Evolutionary conservation across 1,139 yeast species (phyloP).

Genomic region (Scheffersomyces cryptocercus): DNA sequence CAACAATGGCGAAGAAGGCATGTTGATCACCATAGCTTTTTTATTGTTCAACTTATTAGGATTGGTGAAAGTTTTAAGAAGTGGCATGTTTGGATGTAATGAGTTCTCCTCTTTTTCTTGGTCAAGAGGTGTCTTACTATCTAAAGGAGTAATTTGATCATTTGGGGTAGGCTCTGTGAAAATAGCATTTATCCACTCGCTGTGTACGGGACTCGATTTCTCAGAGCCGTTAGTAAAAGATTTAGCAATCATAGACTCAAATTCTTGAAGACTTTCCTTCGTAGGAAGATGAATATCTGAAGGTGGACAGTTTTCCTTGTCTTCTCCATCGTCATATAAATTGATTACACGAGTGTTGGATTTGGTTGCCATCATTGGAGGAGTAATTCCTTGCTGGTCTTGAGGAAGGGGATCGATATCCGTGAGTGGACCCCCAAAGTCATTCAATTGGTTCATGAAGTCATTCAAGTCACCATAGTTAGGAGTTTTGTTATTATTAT

Average conservation of each 20-base stretch:
- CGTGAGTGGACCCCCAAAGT: conserved; percentile 54
- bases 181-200: conserved; percentile 39
- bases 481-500: conserved; percentile 21
- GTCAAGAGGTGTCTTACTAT: conserved; percentile 37
- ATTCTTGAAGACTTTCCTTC: conserved; percentile 27
- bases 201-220: conserved; percentile 33
- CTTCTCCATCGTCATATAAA: conserved; percentile 38
- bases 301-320: conserved; percentile 48
- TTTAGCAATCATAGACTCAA: conserved; percentile 40
- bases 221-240: conserved; percentile 33
- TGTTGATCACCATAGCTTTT: conserved; percentile 30
- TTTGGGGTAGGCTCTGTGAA: conserved; percentile 50
- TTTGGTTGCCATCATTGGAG: conserved; percentile 53
- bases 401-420: conserved; percentile 54
- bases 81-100: conserved; percentile 27
- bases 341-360: conserved; percentile 48
- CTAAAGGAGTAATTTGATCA: conserved; percentile 45
- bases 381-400: conserved; percentile 35
- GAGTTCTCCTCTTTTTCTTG: conserved; percentile 15
- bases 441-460: conserved; percentile 48
- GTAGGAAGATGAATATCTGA: conserved; percentile 16
- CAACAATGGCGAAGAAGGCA: conserved; percentile 47
- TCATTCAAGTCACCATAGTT: conserved; percentile 47
- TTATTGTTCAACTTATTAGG: conserved; percentile 16
- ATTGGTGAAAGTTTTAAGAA: conserved; percentile 29